Evolutionary conservation across 2,329 filamentous ascomycete species (phyloP), one percentile per base, ranked within the genome.

Genomic region (Teratosphaeria zuluensis): DNA sequence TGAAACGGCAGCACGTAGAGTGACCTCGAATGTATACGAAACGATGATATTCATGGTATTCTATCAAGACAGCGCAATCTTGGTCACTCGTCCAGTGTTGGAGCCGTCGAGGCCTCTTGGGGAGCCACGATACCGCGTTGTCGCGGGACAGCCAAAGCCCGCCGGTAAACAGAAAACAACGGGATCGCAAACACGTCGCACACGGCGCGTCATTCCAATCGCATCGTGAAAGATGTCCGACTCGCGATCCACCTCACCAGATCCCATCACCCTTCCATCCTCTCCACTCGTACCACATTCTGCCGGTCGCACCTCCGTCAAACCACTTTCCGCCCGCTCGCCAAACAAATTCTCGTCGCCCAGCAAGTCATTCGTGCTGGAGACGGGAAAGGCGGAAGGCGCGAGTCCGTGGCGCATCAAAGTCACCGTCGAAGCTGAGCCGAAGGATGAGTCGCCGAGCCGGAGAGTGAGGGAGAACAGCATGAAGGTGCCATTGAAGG

Each of bases 341-440:
- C 48, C 55, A 14, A 62, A 55, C 59, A 61, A 21, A 48, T 56
- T 51, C 63, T 62, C 58, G 11, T 73, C 71, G 31, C 77, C 77
- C 1, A 68, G 72, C 53, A 79, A 79, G 59, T 76, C 76, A 0
- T 73, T 79, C 66, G 66, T 77, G 51, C 61, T 80, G 63, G 73
- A 74, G 60, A 76, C 76, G 7, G 73, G 72, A 19, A 65, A 70
- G 14, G 64, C 67, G 12, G 68, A 67, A 16, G 72, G 70, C 56
- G 70, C 69, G 32, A 78, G 75, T 63, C 77, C 77, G 21, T 79
- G 76, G 76, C 73, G 74, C 59, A 77, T 80, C 67, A 78, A 76
- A 58, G 77, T 80, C 57, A 80, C 78, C 1, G 77, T 80, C 9
- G 69, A 80, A 62, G 76, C 77, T 14, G 76, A 78, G 62, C 75